Evolutionary conservation across 2,329 filamentous ascomycete genomes (phyloP), one percentile per base, ranked within the genome.

Genomic region (Pseudogymnoascus sp.): DNA sequence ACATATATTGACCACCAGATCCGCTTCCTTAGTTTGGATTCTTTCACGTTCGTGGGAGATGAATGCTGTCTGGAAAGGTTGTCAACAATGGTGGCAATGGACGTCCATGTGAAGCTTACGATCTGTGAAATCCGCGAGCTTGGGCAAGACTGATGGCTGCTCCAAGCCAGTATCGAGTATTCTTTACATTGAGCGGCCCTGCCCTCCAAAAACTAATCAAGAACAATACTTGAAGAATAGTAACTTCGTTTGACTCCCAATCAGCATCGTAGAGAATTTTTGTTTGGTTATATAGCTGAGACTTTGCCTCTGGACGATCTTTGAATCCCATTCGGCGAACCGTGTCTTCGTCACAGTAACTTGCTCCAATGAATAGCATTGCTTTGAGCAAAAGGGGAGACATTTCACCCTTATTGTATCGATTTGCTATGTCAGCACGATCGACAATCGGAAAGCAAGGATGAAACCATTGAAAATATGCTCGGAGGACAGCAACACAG

Each of bases 391-490:
- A 68, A 2, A 83, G 71, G 1, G 76, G 78, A 3, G 81, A 81
- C 2, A 82, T 71, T 1, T 70, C 74, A 8, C 74, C 73, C 8
- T 73, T 70, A 6, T 69, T 69, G 38, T 80, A 75, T 1, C 71
- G 70, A 2, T 70, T 68, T 60, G 75, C 73, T 7, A 81, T 70
- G 0, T 76, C 74, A 1, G 71, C 70, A 3, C 79, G 75, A 64
- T 83, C 79, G 0, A 84, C 65, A 11, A 84, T 75, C 0, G 81
- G 80, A 57, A 83, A 84, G 60, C 79, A 79, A 0, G 81, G 80
- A 64, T 84, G 81, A 59, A 83, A 83, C 76, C 80, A 81, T 20
- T 74, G 71, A 60, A 84, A 84, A 69, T 83, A 84, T 0, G 80
- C 80, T 16, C 76, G 71, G 0, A 83, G 66, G 0, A 81, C 71